Evolutionary conservation across 768 basidiomycete species (phyloP).

Genomic region (Boletus sensibilis): DNA sequence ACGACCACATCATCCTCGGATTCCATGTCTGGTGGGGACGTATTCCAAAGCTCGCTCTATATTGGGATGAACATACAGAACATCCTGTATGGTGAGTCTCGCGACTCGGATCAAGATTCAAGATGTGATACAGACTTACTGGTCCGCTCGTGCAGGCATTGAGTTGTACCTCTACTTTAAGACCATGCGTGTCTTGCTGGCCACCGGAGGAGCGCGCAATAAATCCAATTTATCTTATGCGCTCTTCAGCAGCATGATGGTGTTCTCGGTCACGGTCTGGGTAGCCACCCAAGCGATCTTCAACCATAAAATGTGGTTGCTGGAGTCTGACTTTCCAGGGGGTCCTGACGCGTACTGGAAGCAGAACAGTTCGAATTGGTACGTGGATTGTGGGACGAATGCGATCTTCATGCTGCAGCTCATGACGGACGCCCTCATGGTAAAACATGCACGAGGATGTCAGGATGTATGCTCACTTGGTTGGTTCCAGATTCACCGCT

Average conservation of each 20-base stretch:
- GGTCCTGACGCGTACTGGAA: constrained; percentile 35
- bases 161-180: constrained; percentile 25
- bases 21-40: neutral
- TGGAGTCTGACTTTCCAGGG: constrained; percentile 33
- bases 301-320: constrained; percentile 38
- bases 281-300: constrained; percentile 22
- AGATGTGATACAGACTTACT: neutral
- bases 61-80: constrained; percentile 18
- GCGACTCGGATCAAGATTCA: neutral
- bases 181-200: constrained; percentile 16
- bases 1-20: neutral
- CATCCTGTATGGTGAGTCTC: constrained; percentile 25
- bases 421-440: constrained; percentile 35
- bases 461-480: neutral
- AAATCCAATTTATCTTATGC: constrained; percentile 20
- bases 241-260: constrained; percentile 26
- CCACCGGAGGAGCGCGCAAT: neutral
- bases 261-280: constrained; percentile 33
- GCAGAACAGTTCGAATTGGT: constrained; percentile 26
- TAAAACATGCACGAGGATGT: neutral
- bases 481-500: constrained; percentile 39
- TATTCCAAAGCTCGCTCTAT: constrained; percentile 16
- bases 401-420: constrained; percentile 32
- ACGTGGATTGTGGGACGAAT: constrained; percentile 26
- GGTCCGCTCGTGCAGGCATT: constrained; percentile 16